These are phyloP conservation scores for Aspergillus leporis DNA, from an alignment of 495 filamentous ascomycete genomes.

Conservation along the genomic window DNA sequence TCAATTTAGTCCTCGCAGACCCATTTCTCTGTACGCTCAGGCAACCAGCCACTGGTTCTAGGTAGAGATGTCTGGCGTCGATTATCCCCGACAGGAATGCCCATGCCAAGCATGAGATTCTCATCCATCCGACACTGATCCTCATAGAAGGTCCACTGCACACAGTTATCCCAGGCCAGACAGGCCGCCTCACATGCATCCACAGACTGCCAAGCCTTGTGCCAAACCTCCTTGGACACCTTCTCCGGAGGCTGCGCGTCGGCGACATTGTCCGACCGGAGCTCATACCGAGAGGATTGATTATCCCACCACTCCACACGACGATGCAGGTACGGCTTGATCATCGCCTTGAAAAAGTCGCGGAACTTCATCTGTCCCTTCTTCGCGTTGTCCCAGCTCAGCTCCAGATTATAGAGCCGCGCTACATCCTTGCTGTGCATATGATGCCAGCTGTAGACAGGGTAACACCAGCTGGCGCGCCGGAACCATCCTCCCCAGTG, in stretches of 20 bases:
- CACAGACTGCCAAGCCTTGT: constrained; percentile 25
- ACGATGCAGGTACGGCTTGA: constrained; percentile 20
- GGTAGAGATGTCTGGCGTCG: constrained; percentile 25
- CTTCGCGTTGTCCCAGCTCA: constrained; percentile 27
- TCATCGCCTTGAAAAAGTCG: constrained; percentile 26
- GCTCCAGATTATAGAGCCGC: constrained; percentile 28
- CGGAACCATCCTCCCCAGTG: constrained; percentile 39
- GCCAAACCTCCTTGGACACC: constrained; percentile 22
- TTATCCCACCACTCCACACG: constrained; percentile 31
- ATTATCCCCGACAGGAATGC: constrained; percentile 25
- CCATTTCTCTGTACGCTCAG: constrained; percentile 24
- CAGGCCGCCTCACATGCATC: constrained; percentile 30
- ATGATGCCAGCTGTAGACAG: constrained; percentile 53
- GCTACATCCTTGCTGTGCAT: constrained; percentile 29
- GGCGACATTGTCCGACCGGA: constrained; percentile 25
- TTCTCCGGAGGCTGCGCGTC: constrained; percentile 16
- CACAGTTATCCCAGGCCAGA: constrained; percentile 25
- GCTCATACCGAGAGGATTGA: constrained; percentile 27
- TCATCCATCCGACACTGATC: constrained; percentile 28
- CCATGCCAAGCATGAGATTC: constrained; percentile 22
- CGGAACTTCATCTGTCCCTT: constrained; percentile 24
- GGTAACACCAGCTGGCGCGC: constrained; percentile 45
- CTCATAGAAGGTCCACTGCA: constrained; percentile 33
- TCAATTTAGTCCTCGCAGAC: constrained; percentile 17
- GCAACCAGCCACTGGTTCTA: constrained; percentile 31